Evolutionary conservation across 1,284 basidiomycete species (phyloP).

Genomic region (Ustilago lituana): DNA sequence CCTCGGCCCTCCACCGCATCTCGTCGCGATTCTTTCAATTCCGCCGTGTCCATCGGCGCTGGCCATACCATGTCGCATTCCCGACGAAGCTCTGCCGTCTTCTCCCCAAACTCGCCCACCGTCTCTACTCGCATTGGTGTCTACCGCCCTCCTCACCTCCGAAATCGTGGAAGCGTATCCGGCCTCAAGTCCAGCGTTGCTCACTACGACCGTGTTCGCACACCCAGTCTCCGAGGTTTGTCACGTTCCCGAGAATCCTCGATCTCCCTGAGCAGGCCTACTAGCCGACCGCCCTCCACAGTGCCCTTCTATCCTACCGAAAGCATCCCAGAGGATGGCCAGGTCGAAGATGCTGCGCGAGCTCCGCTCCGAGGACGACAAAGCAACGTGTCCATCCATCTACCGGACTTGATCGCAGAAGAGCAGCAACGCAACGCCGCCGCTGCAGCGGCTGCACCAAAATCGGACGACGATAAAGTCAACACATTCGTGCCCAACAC

Average conservation of each 20-base stretch:
- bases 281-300: constrained; percentile 44
- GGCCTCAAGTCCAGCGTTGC: constrained; percentile 51
- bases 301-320: constrained; percentile 36
- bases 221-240: constrained; percentile 53
- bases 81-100: constrained; percentile 37
- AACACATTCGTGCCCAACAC: constrained; percentile 20
- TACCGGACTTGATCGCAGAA: constrained; percentile 43
- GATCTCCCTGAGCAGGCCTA: constrained; percentile 40
- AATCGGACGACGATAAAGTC: constrained; percentile 4
- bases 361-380: constrained; percentile 33
- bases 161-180: constrained; percentile 44
- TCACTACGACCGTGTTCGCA: constrained; percentile 58
- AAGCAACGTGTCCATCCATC: constrained; percentile 37
- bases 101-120: constrained; percentile 37
- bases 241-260: constrained; percentile 53
- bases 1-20: constrained; percentile 29
- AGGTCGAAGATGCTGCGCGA: constrained; percentile 11
- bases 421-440: constrained; percentile 44
- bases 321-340: constrained; percentile 44
- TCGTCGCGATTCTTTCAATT: constrained; percentile 46
- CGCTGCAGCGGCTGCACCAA: constrained; percentile 7
- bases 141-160: constrained; percentile 56
- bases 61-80: constrained; percentile 50
- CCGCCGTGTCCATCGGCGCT: constrained; percentile 18
- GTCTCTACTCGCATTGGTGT: constrained; percentile 40